These are phyloP conservation scores for Globisporangium splendens DNA, from an alignment of 352 stramenopile genomes.

Conservation along the genomic window DNA sequence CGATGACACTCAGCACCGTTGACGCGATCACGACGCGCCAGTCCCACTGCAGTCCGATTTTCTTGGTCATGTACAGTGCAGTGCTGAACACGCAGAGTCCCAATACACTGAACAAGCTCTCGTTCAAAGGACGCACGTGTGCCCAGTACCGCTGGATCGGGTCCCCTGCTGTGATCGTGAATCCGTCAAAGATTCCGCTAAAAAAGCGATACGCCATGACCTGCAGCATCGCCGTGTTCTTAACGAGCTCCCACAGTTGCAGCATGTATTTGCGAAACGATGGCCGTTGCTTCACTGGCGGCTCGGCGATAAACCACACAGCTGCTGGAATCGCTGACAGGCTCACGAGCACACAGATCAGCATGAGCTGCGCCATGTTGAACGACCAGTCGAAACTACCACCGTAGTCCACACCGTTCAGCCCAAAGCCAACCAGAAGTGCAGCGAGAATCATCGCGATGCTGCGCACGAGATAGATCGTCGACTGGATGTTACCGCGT, in stretches of 20 bases:
- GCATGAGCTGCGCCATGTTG: conserved; percentile 20
- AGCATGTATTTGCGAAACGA: conserved; percentile 18
- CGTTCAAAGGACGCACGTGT: conserved; percentile 30
- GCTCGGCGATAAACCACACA: conserved; percentile 21
- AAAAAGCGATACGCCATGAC: conserved; percentile 44
- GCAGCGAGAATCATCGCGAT: conserved; percentile 30
- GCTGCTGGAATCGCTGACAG: conserved; percentile 18
- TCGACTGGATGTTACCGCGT: conserved; percentile 37
- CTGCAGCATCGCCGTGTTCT: conserved; percentile 36
- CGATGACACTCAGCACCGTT: conserved; percentile 22
- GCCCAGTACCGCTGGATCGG: conserved; percentile 35
- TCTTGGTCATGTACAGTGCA: conserved; percentile 23
- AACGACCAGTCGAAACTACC: conserved; percentile 34
- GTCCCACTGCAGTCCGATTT: conserved; percentile 35
- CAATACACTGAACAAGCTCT: conserved; percentile 29
- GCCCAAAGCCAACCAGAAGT: conserved; percentile 29
- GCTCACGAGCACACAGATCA: conserved; percentile 18
- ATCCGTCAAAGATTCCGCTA: conserved; percentile 32
- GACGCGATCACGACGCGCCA: conserved; percentile 27
- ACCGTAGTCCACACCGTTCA: conserved; percentile 33
- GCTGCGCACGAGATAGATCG: conserved; percentile 35
- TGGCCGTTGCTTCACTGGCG: conserved; percentile 1
- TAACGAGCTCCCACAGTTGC: conserved; percentile 22
- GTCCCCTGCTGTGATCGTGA: conserved; percentile 23
- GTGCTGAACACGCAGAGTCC: conserved; percentile 24